Evolutionary conservation across 495 filamentous ascomycete genomes (phyloP), one percentile per base, ranked within the genome.

Genomic region (Pseudotulostoma volvatum): DNA sequence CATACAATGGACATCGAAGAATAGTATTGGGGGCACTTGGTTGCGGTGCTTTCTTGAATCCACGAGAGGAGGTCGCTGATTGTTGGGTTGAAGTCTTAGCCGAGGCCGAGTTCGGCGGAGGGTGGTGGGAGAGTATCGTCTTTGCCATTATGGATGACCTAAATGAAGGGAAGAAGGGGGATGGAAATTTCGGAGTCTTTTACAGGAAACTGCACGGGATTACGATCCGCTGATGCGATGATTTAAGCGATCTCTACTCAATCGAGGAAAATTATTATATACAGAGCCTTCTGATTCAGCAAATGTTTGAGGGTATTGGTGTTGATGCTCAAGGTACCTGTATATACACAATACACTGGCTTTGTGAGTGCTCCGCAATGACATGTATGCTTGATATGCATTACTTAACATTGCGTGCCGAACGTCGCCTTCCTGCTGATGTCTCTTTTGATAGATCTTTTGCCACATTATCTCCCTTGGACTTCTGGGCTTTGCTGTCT

Each of bases 21-120:
- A 45, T 81, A 9, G 67, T 81, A 9, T 61, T 81, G 1, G 77
- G 79, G 0, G 77, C 77, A 0, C 57, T 81, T 53, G 79, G 79
- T 1, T 82, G 78, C 41, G 77, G 76, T 1, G 72, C 63, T 2
- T 80, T 77, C 53, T 44, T 39, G 4, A 77, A 81, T 44, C 78
- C 78, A 7, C 59, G 63, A 1, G 52, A 58, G 14, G 73, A 73
- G 47, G 68, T 83, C n/a, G 75, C 76, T 19, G 35, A 61, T 20
- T 72, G 70, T 19, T 84, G 74, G 65, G 34, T 43, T 18, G 67
- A 74, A 43, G 70, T 79, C 13, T 61, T 82, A 40, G 18, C 41
- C 23, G 73, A 75, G 42, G 47, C 52, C 14, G 59, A 76, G 60
- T 60, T 68, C 68, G 34, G 40, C 4, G 73, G 71, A 2, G 69